A percentile compares a stretch with the other conserved stretches of the same genome.
Evolutionary conservation across 176 grass and related monocot genomes (phyloP).

Genomic region (Themeda triandra): DNA sequence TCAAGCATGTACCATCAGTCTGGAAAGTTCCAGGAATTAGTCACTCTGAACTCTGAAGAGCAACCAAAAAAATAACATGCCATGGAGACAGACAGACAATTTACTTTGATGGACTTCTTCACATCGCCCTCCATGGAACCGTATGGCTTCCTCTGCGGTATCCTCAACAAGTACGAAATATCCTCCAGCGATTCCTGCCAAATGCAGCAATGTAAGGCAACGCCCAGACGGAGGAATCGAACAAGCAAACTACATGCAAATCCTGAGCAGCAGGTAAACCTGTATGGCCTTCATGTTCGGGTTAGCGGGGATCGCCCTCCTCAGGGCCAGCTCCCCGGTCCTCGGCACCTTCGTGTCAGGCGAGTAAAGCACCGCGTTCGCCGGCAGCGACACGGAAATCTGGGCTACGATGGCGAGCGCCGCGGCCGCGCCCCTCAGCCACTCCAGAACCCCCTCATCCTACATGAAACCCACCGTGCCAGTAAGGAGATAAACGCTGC

Average conservation of each 20-base stretch:
- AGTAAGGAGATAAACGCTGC: not conserved
- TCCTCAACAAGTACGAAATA: slow-evolving; percentile 88
- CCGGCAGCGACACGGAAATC: slow-evolving; percentile 62
- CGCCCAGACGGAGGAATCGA: not conserved
- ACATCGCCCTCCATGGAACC: slow-evolving; percentile 82
- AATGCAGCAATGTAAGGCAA: slow-evolving; percentile 18
- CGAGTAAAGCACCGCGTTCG: slow-evolving; percentile 83
- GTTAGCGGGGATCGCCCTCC: slow-evolving; percentile 85
- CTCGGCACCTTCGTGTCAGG: slow-evolving; percentile 90
- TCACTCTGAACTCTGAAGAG: not conserved
- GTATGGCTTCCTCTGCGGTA: slow-evolving; percentile 95
- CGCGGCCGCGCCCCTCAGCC: slow-evolving; percentile 46
- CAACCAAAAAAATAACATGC: not conserved
- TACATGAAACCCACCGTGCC: not conserved
- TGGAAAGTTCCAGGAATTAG: not conserved
- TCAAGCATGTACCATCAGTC: not conserved
- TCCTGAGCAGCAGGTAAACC: slow-evolving; percentile 15
- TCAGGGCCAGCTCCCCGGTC: slow-evolving; percentile 88
- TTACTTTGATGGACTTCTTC: slow-evolving; percentile 85
- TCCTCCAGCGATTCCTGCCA: slow-evolving; percentile 85
- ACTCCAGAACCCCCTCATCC: slow-evolving; percentile 26
- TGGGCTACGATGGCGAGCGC: slow-evolving; percentile 65
- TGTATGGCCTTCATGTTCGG: slow-evolving; percentile 88
- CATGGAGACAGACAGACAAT: not conserved
- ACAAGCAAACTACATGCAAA: not conserved